Evolutionary conservation across 345 rosid genomes (phyloP).

Genomic region (Citrus mangshanensis): DNA sequence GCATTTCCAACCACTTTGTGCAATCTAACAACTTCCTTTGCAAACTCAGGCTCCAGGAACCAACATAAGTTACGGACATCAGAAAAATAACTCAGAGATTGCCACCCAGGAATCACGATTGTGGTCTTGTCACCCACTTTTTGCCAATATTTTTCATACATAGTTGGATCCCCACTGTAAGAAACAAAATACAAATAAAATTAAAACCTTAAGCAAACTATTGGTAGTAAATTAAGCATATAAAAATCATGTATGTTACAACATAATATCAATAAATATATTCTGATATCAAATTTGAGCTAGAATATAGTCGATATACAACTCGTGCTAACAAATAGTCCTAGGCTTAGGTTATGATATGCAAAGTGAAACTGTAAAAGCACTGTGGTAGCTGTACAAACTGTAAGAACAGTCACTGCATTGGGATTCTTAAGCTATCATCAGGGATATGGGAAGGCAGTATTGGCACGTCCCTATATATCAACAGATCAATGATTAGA

Average conservation of each 20-base stretch:
- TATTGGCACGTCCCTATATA: constrained; percentile 18
- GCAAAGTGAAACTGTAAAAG: constrained; percentile 1
- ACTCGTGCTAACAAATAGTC: neutral
- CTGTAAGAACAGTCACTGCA: neutral
- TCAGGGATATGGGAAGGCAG: constrained; percentile 21
- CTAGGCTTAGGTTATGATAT: neutral
- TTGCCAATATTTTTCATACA: constrained; percentile 78
- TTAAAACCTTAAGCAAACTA: neutral
- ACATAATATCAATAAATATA: neutral
- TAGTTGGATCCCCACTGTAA: constrained; percentile 89
- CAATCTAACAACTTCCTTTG: constrained; percentile 53
- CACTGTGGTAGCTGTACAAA: neutral
- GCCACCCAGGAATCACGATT: constrained; percentile 83
- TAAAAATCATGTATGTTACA: neutral
- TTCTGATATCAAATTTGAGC: neutral
- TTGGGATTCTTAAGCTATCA: neutral
- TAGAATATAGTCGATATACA: neutral
- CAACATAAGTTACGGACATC: constrained; percentile 67
- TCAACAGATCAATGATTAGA: constrained; percentile 25
- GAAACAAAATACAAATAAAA: constrained; percentile 3
- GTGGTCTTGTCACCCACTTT: constrained; percentile 65
- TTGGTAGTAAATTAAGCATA: neutral
- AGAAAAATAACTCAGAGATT: constrained; percentile 79
- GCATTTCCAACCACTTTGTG: constrained; percentile 84
- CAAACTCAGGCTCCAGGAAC: constrained; percentile 83